phyloP scores from a whole-genome alignment of 2,329 filamentous ascomycete species.

The Colletotrichum gloeosporioides region DNA sequence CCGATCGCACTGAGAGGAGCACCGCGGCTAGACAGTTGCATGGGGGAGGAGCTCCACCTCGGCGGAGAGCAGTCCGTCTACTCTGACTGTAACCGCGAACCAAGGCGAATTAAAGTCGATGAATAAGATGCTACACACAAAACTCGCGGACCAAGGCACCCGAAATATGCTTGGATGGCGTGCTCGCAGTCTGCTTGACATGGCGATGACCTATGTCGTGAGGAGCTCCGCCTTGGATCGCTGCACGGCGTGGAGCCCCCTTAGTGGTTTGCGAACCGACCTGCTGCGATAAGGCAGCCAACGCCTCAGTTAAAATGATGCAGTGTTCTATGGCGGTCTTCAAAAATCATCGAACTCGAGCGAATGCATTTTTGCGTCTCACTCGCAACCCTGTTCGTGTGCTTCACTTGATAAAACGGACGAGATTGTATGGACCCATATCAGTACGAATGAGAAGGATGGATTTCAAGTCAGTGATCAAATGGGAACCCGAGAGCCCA shows the following conservation, averaged over 20 bases:
- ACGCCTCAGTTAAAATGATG: background rate
- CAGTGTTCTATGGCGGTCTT: background rate
- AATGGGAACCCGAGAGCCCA: background rate
- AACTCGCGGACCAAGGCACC: background rate
- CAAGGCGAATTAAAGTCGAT: background rate
- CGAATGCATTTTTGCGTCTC: no score
- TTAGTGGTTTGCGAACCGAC: background rate
- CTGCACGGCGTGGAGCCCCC: background rate
- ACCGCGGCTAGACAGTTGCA: background rate
- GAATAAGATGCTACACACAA: background rate
- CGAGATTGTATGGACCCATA: no score
- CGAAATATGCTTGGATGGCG: fast-evolving
- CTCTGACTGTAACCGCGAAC: background rate
- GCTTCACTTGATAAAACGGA: no score
- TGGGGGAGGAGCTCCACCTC: background rate
- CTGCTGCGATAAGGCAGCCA: background rate
- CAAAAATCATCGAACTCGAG: no score
- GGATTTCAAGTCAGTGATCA: background rate
- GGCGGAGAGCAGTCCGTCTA: background rate
- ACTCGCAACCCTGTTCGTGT: no score
- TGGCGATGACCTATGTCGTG: background rate
- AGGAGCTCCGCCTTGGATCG: background rate
- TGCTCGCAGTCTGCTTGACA: background rate
- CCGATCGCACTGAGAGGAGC: background rate
- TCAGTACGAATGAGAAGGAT: background rate